Base-by-base conservation (phyloP, 352 stramenopile species). In the Globisporangium radiosum region DNA sequence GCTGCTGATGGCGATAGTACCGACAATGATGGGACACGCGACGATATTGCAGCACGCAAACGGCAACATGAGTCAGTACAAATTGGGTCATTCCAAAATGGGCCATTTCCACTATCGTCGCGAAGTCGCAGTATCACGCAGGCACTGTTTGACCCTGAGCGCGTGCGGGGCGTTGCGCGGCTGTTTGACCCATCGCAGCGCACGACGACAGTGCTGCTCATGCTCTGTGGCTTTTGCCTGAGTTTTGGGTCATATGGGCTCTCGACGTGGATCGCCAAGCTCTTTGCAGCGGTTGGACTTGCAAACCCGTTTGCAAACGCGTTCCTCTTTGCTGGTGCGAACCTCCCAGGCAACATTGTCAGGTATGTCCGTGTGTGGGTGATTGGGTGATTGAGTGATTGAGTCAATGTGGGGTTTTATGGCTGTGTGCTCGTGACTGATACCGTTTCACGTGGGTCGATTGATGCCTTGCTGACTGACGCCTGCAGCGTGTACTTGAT, bases 241-340 rank as follows among this genome's bases (percentile, higher is more conserved):
- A 90, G 77, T 43, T 97, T 97, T 76, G 88, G 88, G 39, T 96
- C 85, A 11, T 98, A 98, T 63, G 91, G 91, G 11, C 69, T 98
- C 19, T 88, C 88, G 8, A 97, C 90, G 33, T 98, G 92, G 92
- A 97, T 98, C 60, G 97, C 94, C 38, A 97, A 87, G 57, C 62
- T 98, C 0, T 97, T 98, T 72, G 65, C 91, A 53, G 78, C 70
- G 38, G 78, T 96, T 43, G 71, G 94, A 36, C 69, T 97, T n/a
- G 78, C 84, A 60, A 87, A 97, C 43, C 78, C 81, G 7, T 97
- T 97, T 63, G 85, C 85, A n/a, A 97, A 97, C 73, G 87, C 90
- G 13, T 93, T 97, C 59, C 68, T 97, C 14, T 97, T 97, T 81
- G 90, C 92, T 11, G 72, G 81, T 7, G 82, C 87, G 36, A 97